phyloP scores from a whole-genome alignment of 2,329 filamentous ascomycete species.

The Trichoderma afroharzianum region DNA sequence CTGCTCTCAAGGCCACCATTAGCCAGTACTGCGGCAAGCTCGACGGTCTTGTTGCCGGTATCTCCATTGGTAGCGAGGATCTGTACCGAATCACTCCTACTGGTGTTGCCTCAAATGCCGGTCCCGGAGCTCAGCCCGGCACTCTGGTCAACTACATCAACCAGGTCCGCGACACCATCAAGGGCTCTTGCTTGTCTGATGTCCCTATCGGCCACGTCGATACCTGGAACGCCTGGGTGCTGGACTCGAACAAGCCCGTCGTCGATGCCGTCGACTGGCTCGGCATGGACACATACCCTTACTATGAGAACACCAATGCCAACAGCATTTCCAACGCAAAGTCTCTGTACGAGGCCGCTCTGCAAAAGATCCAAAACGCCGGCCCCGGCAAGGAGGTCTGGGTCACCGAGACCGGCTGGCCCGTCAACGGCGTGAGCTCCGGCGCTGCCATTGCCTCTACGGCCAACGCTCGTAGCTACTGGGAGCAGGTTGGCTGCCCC shows the following conservation, averaged over 20 bases:
- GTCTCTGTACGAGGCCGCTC: constrained; percentile 64
- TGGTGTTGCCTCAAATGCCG: constrained; percentile 60
- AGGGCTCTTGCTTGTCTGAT: constrained; percentile 55
- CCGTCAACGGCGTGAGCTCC: constrained; percentile 62
- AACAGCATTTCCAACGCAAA: constrained; percentile 65
- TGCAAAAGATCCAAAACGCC: constrained; percentile 55
- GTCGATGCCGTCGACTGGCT: constrained; percentile 71
- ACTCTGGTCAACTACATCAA: constrained; percentile 67
- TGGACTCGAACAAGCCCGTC: constrained; percentile 66
- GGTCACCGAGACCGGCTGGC: constrained; percentile 89
- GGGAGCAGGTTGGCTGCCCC: constrained; percentile 73
- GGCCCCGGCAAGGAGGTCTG: constrained; percentile 69
- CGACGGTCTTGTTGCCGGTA: constrained; percentile 67
- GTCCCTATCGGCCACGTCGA: constrained; percentile 78
- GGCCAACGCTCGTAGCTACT: constrained; percentile 74
- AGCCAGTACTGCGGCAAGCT: constrained; percentile 64
- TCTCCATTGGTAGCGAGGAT: constrained; percentile 84
- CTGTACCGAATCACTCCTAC: constrained; percentile 75
- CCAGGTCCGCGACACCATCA: constrained; percentile 60
- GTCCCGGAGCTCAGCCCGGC: constrained; percentile 59
- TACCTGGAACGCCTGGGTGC: constrained; percentile 79
- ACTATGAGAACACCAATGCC: constrained; percentile 68
- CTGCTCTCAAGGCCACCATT: constrained; percentile 68
- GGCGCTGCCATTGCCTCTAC: constrained; percentile 60
- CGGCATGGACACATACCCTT: constrained; percentile 81